phyloP scores from a whole-genome alignment of 2,329 filamentous ascomycete genomes.

The Alternaria alternata region DNA sequence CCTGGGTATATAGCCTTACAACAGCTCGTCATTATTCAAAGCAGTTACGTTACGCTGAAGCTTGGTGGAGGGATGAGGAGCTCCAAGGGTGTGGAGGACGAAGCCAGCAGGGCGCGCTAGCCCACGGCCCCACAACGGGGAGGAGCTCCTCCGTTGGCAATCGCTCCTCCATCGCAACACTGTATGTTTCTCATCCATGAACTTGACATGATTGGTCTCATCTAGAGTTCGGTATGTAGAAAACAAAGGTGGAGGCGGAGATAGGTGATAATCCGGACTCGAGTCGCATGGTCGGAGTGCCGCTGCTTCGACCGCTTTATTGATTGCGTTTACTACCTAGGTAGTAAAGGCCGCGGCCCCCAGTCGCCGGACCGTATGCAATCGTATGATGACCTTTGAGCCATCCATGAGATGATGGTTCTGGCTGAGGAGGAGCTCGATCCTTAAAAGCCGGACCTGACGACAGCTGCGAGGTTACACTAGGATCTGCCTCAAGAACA shows the following conservation, averaged over 20 bases:
- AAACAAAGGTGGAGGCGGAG: background rate
- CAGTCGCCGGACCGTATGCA: background rate
- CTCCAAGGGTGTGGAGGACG: background rate
- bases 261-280: background rate
- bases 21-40: background rate
- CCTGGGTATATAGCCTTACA: background rate
- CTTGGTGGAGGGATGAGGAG: background rate
- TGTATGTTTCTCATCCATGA: background rate
- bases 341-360: background rate
- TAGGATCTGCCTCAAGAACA: background rate
- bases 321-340: background rate
- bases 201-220: background rate
- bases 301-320: background rate
- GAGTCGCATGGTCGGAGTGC: background rate
- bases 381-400: background rate
- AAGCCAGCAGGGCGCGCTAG: background rate
- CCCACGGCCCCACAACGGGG: background rate
- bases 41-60: background rate
- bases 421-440: background rate
- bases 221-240: background rate
- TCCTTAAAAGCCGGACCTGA: background rate
- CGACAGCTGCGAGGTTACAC: background rate
- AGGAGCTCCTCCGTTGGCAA: background rate
- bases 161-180: background rate
- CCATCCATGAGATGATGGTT: background rate